Conservation (phyloP, 306 rosid species). For the Ceratonia siliqua region DNA sequence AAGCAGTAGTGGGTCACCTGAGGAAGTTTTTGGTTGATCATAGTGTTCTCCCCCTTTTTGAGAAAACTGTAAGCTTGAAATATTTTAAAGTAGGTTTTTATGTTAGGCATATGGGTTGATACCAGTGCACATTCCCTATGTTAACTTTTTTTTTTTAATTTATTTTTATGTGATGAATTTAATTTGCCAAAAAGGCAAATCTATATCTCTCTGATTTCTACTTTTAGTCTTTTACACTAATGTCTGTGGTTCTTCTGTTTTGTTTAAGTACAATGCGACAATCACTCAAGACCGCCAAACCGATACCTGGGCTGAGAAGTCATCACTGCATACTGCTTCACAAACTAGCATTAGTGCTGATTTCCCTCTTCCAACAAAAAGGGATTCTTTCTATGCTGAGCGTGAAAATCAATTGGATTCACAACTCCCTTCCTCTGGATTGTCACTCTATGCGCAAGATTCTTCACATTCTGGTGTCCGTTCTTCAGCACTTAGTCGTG, state of each 20-base stretch:
- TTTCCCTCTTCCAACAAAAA: slow-evolving; percentile 56
- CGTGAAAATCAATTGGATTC: slow-evolving; percentile 73
- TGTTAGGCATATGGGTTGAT: not conserved
- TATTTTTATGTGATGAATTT: slow-evolving; percentile 6
- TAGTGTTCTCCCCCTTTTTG: slow-evolving; percentile 84
- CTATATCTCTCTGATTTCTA: slow-evolving; percentile 4
- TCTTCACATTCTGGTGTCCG: slow-evolving; percentile 62
- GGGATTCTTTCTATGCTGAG: slow-evolving; percentile 65
- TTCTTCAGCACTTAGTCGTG: slow-evolving; percentile 68
- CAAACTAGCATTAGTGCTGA: slow-evolving; percentile 52
- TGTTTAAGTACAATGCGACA: slow-evolving; percentile 50
- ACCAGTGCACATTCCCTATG: not conserved
- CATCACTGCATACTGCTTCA: slow-evolving; percentile 49
- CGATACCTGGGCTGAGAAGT: slow-evolving; percentile 69
- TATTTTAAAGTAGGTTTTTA: not conserved
- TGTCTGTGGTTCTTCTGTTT: slow-evolving; percentile 18
- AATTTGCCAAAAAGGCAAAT: slow-evolving; percentile 14
- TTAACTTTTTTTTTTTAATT: slow-evolving; percentile 23
- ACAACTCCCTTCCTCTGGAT: slow-evolving; percentile 60
- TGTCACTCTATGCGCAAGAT: slow-evolving; percentile 71
- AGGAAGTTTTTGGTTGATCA: slow-evolving; percentile 94
- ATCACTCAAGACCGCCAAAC: slow-evolving; percentile 64
- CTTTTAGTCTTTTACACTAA: slow-evolving; percentile 1
- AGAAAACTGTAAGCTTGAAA: slow-evolving; percentile 69
- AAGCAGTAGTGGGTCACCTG: slow-evolving; percentile 78